phyloP scores from a whole-genome alignment of 2,329 filamentous ascomycete species.

The Kalaharituber pfeilii region DNA sequence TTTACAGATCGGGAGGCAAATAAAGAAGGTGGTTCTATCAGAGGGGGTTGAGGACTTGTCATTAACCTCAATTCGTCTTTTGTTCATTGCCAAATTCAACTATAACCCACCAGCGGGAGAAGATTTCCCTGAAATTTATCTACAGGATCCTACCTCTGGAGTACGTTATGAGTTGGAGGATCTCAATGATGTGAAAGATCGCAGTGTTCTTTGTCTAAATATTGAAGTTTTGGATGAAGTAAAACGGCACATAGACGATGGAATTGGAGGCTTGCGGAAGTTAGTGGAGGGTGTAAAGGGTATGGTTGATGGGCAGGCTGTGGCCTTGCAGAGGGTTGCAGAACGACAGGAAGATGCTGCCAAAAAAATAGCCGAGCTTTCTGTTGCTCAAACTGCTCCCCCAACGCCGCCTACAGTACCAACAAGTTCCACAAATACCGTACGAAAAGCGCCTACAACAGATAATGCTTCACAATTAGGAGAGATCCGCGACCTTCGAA shows the following conservation, averaged over 20 bases:
- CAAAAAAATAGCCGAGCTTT: slow-evolving; percentile 53
- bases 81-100: slow-evolving; percentile 97
- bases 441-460: slow-evolving; percentile 21
- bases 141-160: slow-evolving; percentile 87
- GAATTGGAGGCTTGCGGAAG: slow-evolving; percentile 58
- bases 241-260: slow-evolving; percentile 89
- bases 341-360: slow-evolving; percentile 79
- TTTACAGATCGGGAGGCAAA: slow-evolving; percentile 87
- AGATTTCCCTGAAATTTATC: slow-evolving; percentile 91
- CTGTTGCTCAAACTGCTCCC: slow-evolving; percentile 27
- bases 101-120: slow-evolving; percentile 93
- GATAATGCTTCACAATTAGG: slow-evolving; percentile 45
- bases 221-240: slow-evolving; percentile 88
- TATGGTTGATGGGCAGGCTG: slow-evolving; percentile 65
- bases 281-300: slow-evolving; percentile 77
- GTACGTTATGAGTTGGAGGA: slow-evolving; percentile 96
- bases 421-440: slow-evolving; percentile 20
- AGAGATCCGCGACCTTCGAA: slow-evolving; percentile 65
- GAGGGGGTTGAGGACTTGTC: slow-evolving; percentile 73
- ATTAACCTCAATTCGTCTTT: slow-evolving; percentile 73
- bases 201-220: slow-evolving; percentile 86
- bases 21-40: slow-evolving; percentile 83
- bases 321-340: slow-evolving; percentile 67
- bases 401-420: slow-evolving; percentile 26
- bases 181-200: slow-evolving; percentile 78